Conservation (phyloP, 1,284 basidiomycete genomes). For the Tilletiopsis washingtonensis region DNA sequence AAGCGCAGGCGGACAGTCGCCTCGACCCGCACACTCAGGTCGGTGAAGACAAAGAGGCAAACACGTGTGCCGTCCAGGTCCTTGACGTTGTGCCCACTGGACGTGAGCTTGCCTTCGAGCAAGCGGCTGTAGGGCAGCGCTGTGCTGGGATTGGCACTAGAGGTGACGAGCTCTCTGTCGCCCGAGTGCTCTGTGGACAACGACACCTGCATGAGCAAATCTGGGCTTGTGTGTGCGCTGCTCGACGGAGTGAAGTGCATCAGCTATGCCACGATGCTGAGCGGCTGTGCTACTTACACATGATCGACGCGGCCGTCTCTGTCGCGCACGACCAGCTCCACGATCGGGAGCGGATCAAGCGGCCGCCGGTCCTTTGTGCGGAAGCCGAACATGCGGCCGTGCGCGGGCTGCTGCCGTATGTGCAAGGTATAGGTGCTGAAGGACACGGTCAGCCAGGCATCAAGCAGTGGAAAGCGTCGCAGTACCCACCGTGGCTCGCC, state of each 20-base stretch:
- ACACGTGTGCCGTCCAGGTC: conserved; percentile 20
- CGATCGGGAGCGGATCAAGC: conserved; percentile 27
- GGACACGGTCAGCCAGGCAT: background rate
- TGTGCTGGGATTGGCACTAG: background rate
- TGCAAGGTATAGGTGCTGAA: conserved; percentile 17
- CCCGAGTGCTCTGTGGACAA: background rate
- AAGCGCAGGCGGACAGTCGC: conserved; percentile 18
- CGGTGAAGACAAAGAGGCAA: conserved; percentile 29
- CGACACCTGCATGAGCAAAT: conserved; percentile 18
- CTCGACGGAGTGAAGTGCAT: background rate
- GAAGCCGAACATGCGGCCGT: conserved; percentile 23
- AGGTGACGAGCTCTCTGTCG: background rate
- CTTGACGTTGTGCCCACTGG: conserved; percentile 19
- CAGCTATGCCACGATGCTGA: background rate
- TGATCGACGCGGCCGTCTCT: conserved; percentile 17
- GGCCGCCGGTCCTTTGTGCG: conserved; percentile 30
- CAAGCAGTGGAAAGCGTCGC: background rate
- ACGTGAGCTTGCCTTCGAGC: conserved; percentile 22
- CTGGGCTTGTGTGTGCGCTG: conserved; percentile 23
- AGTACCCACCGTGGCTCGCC: conserved; percentile 1
- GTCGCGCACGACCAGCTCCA: conserved; percentile 19
- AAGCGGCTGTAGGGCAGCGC: conserved; percentile 2
- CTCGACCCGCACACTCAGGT: conserved; percentile 28
- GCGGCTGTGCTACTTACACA: conserved; percentile 13
- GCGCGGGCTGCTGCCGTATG: conserved; percentile 24